Conservation (phyloP, 2,329 filamentous ascomycete species). For the Calcarisporium arbuscula region DNA sequence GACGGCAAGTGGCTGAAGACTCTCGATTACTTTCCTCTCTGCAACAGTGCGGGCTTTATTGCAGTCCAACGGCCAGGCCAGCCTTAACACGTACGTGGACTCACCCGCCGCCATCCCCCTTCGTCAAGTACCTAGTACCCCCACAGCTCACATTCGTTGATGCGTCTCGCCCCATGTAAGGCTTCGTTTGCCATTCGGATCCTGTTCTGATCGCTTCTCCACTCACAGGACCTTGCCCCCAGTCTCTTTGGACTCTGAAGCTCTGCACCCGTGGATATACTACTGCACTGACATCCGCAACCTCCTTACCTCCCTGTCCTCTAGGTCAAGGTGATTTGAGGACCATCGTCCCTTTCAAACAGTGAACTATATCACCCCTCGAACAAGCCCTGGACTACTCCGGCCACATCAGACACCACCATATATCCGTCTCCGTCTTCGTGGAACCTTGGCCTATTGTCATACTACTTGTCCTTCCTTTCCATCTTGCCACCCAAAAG, state of each 20-base stretch:
- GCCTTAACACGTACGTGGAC: slow-evolving; percentile 10
- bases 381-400: background rate
- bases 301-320: too few relatives aligned
- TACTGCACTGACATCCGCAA: too few relatives aligned
- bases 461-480: slow-evolving; percentile 7
- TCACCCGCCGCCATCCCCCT: slow-evolving; percentile 10
- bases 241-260: too few relatives aligned
- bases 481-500: slow-evolving; percentile 7
- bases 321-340: slow-evolving; percentile 9
- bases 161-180: slow-evolving; percentile 4
- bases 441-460: background rate
- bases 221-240: too few relatives aligned
- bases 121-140: slow-evolving; percentile 13
- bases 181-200: slow-evolving; percentile 8
- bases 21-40: slow-evolving; percentile 1
- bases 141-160: slow-evolving; percentile 10
- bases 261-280: too few relatives aligned
- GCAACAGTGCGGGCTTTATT: too few relatives aligned
- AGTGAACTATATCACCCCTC: too few relatives aligned
- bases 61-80: too few relatives aligned
- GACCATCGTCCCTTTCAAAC: slow-evolving; percentile 8
- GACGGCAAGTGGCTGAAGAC: background rate
- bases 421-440: background rate
- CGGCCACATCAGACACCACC: background rate
- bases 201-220: slow-evolving; percentile 9